These are phyloP conservation scores for Physaria fendleri DNA, from an alignment of 345 rosid species.

Conservation along the genomic window DNA sequence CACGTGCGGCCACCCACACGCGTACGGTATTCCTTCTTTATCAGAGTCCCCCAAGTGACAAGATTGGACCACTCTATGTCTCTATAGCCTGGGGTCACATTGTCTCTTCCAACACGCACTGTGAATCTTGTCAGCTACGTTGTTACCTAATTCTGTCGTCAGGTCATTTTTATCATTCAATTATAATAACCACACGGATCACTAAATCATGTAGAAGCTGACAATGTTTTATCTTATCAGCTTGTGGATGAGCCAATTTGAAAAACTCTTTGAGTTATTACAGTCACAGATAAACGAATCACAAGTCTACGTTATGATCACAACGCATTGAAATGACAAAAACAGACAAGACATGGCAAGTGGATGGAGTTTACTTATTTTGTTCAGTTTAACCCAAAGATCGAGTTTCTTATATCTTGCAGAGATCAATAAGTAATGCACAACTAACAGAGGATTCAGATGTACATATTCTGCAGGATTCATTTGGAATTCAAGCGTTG, in stretches of 20 bases:
- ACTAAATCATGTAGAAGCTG: conserved; percentile 7
- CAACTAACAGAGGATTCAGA: neutral
- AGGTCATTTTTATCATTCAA: conserved; percentile 23
- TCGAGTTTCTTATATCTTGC: neutral
- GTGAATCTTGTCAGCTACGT: neutral
- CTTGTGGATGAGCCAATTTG: neutral
- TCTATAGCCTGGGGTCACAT: conserved; percentile 11
- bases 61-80: conserved; percentile 21
- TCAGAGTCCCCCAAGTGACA: neutral
- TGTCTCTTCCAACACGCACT: conserved; percentile 14
- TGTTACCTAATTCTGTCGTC: conserved; percentile 17
- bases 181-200: conserved; percentile 6
- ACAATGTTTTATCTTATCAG: conserved; percentile 17
- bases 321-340: neutral
- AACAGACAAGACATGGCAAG: neutral
- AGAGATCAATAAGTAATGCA: neutral
- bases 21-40: conserved; percentile 27
- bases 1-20: conserved; percentile 31
- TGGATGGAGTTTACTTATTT: neutral
- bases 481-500: conserved; percentile 40
- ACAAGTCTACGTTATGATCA: neutral
- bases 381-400: neutral
- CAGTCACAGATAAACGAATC: no score
- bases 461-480: conserved; percentile 5
- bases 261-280: no score